These are phyloP conservation scores for Dryadomyces quercus-mongolicae DNA, from an alignment of 2,329 filamentous ascomycete genomes.

Conservation along the genomic window DNA sequence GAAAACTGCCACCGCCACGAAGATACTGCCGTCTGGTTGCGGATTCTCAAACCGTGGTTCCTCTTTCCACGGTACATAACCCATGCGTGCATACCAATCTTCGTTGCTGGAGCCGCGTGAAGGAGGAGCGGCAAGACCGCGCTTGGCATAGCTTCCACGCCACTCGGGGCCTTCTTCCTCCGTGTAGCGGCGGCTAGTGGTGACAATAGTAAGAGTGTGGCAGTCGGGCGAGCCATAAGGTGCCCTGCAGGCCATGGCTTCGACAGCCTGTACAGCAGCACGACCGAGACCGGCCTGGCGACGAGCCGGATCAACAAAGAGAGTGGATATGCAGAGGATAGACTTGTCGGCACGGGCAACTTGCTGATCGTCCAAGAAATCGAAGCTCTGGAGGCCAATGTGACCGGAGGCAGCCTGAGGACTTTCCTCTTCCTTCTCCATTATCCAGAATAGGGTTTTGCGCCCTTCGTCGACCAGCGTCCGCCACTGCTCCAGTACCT, in stretches of 20 bases:
- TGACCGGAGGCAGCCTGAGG: neutral
- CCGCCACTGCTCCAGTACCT: neutral
- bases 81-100: neutral
- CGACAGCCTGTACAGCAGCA: neutral
- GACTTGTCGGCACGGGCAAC: neutral
- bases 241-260: neutral
- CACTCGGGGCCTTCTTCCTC: too few species aligned
- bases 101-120: neutral
- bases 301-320: neutral
- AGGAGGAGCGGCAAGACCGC: too few species aligned
- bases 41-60: neutral
- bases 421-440: neutral
- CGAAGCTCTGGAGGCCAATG: neutral
- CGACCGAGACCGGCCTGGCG: neutral
- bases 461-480: neutral
- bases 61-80: neutral
- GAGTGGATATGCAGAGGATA: neutral
- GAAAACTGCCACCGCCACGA: too few species aligned
- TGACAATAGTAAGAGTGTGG: neutral
- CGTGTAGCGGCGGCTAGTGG: neutral
- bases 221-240: neutral
- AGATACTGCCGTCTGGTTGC: neutral
- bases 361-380: neutral
- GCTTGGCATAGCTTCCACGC: too few species aligned
- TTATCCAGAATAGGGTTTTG: neutral